Conservation (phyloP, 2,329 filamentous ascomycete genomes). For the Metarhizium humberi region DNA sequence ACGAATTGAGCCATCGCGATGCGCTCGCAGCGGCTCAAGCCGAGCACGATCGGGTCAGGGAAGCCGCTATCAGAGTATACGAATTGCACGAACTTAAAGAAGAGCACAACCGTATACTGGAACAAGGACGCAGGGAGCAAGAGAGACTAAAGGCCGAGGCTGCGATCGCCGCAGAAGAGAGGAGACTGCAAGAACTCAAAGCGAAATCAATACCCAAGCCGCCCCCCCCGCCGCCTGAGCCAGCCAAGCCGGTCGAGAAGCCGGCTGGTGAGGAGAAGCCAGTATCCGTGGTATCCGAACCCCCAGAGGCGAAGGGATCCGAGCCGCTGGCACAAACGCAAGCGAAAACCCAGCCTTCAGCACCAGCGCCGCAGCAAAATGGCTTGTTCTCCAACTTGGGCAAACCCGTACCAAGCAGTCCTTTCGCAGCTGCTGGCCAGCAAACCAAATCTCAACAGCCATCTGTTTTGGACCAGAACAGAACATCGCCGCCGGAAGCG, state of each 20-base stretch:
- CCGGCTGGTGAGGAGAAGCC: not conserved
- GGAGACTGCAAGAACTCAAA: conserved; percentile 36
- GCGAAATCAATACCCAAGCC: conserved; percentile 35
- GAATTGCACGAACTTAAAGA: conserved; percentile 37
- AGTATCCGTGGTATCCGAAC: not conserved
- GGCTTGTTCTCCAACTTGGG: conserved; percentile 12
- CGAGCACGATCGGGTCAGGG: conserved; percentile 56
- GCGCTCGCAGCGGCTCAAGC: conserved; percentile 56
- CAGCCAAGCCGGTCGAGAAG: conserved; percentile 4
- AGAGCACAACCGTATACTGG: conserved; percentile 32
- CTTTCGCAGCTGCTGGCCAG: not conserved
- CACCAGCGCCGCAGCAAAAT: conserved; percentile 8
- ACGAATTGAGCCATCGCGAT: conserved; percentile 52
- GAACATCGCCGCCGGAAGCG: not conserved
- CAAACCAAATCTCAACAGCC: not conserved
- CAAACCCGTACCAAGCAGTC: conserved; percentile 12
- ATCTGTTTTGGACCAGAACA: not conserved
- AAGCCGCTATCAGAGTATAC: conserved; percentile 38
- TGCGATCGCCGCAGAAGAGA: conserved; percentile 35
- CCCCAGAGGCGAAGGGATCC: conserved; percentile 10
- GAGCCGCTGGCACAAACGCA: conserved; percentile 6
- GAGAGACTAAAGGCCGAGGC: conserved; percentile 36
- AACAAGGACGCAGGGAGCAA: conserved; percentile 35
- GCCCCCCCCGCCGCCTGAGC: conserved; percentile 26
- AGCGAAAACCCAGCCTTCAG: not conserved